Conservation (phyloP, 2,329 filamentous ascomycete species). For the Zalaria sp. region DNA sequence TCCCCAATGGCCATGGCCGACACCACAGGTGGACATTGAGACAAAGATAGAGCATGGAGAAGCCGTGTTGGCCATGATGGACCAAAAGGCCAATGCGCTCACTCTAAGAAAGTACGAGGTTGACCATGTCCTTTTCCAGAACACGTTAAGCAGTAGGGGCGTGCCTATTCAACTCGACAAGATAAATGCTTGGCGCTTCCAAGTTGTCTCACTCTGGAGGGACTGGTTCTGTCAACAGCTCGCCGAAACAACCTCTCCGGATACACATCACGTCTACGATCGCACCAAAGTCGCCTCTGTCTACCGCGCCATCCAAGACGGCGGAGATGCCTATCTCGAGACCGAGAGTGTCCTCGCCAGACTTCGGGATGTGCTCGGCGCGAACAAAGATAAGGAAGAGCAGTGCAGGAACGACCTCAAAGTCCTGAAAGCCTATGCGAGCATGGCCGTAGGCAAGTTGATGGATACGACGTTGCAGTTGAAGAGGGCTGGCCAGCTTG, state of each 20-base stretch:
- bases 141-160: neutral
- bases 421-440: neutral
- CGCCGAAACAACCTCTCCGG: neutral
- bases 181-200: neutral
- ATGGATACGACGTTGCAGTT: neutral
- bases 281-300: neutral
- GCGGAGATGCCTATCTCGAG: neutral
- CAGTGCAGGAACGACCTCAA: neutral
- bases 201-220: neutral
- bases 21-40: neutral
- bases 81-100: neutral
- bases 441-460: neutral
- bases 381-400: neutral
- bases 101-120: neutral
- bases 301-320: neutral
- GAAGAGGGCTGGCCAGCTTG: constrained; percentile 21
- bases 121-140: neutral
- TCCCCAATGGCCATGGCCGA: neutral
- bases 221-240: neutral
- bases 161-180: neutral
- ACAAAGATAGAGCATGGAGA: neutral
- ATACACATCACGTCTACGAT: neutral
- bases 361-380: too few species aligned
- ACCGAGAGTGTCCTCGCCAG: neutral
- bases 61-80: neutral